These are phyloP conservation scores for Penicillium vulpinum DNA, from an alignment of 2,329 filamentous ascomycete genomes.

Conservation along the genomic window DNA sequence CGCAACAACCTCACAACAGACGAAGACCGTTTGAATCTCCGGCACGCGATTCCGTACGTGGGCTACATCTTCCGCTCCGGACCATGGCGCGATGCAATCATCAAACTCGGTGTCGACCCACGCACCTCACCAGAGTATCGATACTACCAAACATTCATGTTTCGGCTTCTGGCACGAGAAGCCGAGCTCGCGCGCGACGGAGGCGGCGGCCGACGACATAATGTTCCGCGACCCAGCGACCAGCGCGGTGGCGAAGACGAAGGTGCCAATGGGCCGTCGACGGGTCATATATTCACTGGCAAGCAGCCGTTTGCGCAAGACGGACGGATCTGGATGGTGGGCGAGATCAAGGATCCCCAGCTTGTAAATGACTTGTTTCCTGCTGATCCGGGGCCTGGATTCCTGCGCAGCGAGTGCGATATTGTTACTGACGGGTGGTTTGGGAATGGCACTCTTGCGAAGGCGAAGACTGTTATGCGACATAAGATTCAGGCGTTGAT, in stretches of 20 bases:
- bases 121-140: constrained; percentile 73
- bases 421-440: constrained; percentile 75
- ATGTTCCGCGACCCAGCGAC: constrained; percentile 21
- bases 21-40: constrained; percentile 58
- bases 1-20: constrained; percentile 65
- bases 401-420: constrained; percentile 61
- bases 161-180: constrained; percentile 61
- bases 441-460: constrained; percentile 75
- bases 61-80: constrained; percentile 92
- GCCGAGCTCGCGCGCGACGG: constrained; percentile 35
- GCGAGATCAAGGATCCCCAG: constrained; percentile 82
- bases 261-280: background rate
- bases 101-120: constrained; percentile 84
- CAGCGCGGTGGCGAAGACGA: constrained; percentile 4
- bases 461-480: constrained; percentile 84
- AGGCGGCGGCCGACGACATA: constrained; percentile 32
- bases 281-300: constrained; percentile 77
- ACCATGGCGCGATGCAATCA: constrained; percentile 84
- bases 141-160: constrained; percentile 84
- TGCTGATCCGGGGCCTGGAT: constrained; percentile 50
- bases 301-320: constrained; percentile 67
- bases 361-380: constrained; percentile 66
- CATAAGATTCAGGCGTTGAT: constrained; percentile 74
- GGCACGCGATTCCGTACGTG: constrained; percentile 76
- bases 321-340: constrained; percentile 91